Conservation (phyloP, 2,329 filamentous ascomycete genomes). For the Epichloe uncinata region DNA sequence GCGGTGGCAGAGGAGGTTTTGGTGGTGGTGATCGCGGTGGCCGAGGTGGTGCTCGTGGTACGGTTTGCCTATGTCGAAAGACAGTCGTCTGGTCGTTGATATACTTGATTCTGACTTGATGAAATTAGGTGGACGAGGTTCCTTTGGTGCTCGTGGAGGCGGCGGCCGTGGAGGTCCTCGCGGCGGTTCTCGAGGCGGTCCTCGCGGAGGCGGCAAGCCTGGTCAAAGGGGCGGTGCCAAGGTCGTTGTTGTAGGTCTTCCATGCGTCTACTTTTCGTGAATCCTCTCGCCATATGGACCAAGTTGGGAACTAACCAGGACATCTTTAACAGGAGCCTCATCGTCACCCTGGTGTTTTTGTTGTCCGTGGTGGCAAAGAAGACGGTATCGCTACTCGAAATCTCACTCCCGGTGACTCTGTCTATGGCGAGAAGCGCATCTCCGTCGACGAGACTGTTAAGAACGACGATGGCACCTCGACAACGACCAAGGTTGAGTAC, state of each 20-base stretch:
- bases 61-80: not conserved
- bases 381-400: conserved; percentile 91
- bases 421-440: conserved; percentile 99
- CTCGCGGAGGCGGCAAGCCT: conserved; percentile 30
- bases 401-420: conserved; percentile 83
- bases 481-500: conserved; percentile 85
- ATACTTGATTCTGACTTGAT: conserved; percentile 16
- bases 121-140: conserved; percentile 10
- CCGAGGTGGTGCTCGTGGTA: conserved; percentile 18
- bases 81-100: conserved; percentile 10
- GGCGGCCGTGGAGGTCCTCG: conserved; percentile 24
- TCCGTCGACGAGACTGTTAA: conserved; percentile 62
- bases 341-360: conserved; percentile 90
- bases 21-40: conserved; percentile 24
- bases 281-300: not conserved
- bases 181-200: conserved; percentile 28
- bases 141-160: conserved; percentile 17
- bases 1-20: conserved; percentile 14
- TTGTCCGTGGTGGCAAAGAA: conserved; percentile 87
- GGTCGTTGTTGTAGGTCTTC: conserved; percentile 60
- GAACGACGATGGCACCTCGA: conserved; percentile 54
- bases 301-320: conserved; percentile 13
- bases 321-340: conserved; percentile 57
- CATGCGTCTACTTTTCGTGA: too few species aligned
- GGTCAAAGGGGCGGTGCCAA: conserved; percentile 56